Conservation (phyloP, 257 asterid species). For the Jacaranda copaia region DNA sequence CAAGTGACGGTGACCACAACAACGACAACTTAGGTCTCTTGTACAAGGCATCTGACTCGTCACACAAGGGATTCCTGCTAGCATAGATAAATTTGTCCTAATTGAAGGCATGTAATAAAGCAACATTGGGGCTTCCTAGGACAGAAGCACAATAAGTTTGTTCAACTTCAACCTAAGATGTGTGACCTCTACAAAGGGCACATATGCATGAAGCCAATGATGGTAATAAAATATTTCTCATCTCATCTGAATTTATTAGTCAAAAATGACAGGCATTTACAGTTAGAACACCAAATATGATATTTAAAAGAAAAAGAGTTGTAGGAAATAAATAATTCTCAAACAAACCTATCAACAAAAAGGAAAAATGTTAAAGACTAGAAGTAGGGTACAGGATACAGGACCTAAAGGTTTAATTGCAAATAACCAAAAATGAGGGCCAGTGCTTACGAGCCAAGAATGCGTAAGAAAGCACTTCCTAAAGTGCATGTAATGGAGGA, state of each 20-base stretch:
- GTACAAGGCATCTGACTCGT: too few relatives aligned
- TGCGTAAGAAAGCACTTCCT: slow-evolving; percentile 19
- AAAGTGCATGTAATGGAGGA: not conserved
- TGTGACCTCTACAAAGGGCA: not conserved
- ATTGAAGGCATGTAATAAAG: too few relatives aligned
- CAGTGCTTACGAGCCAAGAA: slow-evolving; percentile 8
- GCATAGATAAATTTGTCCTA: too few relatives aligned
- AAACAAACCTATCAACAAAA: too few relatives aligned
- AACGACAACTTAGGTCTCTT: too few relatives aligned
- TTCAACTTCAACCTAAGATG: not conserved
- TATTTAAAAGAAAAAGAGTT: too few relatives aligned
- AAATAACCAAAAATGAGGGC: slow-evolving; percentile 6
- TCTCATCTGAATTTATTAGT: not conserved
- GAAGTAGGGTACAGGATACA: not conserved
- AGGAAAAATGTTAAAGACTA: too few relatives aligned
- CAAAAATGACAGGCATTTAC: slow-evolving; percentile 1
- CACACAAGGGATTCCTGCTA: too few relatives aligned
- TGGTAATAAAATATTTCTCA: not conserved
- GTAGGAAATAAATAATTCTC: too few relatives aligned
- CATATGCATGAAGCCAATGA: not conserved
- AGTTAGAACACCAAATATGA: not conserved
- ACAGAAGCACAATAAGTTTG: too few relatives aligned
- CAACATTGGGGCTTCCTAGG: too few relatives aligned
- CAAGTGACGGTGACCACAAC: too few relatives aligned
- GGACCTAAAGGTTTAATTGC: not conserved